A percentile compares a stretch with the other conserved stretches of the same genome.
phyloP scores from a whole-genome alignment of 331 rosid species.

The Pyrus hybrid region DNA sequence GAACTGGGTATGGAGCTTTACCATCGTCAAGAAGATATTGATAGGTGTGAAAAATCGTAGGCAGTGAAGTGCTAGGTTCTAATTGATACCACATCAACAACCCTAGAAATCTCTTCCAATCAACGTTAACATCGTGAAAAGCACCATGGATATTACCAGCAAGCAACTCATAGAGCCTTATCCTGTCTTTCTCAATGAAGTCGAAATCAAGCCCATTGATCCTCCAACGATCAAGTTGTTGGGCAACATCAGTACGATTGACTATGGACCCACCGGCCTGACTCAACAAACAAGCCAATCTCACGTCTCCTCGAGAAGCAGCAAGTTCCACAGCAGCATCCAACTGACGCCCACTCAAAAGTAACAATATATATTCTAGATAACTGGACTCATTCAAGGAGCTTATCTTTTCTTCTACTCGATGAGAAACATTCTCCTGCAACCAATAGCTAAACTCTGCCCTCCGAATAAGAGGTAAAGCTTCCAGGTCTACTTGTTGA shows the following conservation, averaged over 20 bases:
- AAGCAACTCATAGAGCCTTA: slow-evolving; percentile 76
- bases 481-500: slow-evolving; percentile 66
- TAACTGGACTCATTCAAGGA: slow-evolving; percentile 63
- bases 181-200: slow-evolving; percentile 80
- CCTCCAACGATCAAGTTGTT: slow-evolving; percentile 84
- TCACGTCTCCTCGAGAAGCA: slow-evolving; percentile 79
- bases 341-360: slow-evolving; percentile 77
- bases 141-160: slow-evolving; percentile 72
- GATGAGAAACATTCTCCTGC: slow-evolving; percentile 83
- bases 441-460: slow-evolving; percentile 96
- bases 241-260: slow-evolving; percentile 69
- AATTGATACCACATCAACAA: slow-evolving; percentile 82
- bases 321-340: slow-evolving; percentile 82
- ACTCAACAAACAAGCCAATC: slow-evolving; percentile 84
- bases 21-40: slow-evolving; percentile 64
- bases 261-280: slow-evolving; percentile 88
- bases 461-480: slow-evolving; percentile 83
- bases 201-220: slow-evolving; percentile 75
- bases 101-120: slow-evolving; percentile 96
- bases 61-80: slow-evolving; percentile 70
- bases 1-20: slow-evolving; percentile 84
- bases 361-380: slow-evolving; percentile 65
- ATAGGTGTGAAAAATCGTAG: slow-evolving; percentile 58
- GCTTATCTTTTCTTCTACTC: slow-evolving; percentile 68
- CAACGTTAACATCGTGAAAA: slow-evolving; percentile 50